phyloP scores from a whole-genome alignment of 2,329 filamentous ascomycete genomes.

The Lecanicillium sp. region DNA sequence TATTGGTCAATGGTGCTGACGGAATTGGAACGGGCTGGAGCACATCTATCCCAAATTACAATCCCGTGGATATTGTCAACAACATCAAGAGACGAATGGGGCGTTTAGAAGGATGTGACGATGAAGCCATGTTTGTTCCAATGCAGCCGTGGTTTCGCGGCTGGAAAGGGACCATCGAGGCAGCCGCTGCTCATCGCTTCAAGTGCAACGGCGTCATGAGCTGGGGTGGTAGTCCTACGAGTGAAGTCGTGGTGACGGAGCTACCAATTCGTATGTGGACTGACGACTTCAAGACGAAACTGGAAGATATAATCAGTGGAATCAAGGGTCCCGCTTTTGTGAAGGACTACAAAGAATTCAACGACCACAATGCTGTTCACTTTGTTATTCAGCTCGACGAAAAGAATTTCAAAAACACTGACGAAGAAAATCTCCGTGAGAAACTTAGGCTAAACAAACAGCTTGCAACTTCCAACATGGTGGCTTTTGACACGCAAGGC shows the following conservation, averaged over 20 bases:
- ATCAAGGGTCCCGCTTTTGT: constrained; percentile 86
- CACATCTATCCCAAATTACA: constrained; percentile 91
- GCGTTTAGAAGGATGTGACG: constrained; percentile 44
- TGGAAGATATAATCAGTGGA: constrained; percentile 91
- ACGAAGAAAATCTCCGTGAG: constrained; percentile 74
- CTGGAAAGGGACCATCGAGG: constrained; percentile 74
- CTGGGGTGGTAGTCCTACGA: constrained; percentile 58
- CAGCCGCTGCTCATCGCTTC: constrained; percentile 64
- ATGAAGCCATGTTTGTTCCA: constrained; percentile 59
- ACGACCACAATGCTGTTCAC: constrained; percentile 88
- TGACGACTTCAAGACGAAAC: constrained; percentile 90
- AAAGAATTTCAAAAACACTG: constrained; percentile 66
- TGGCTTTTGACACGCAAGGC: constrained; percentile 83
- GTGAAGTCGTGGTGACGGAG: constrained; percentile 84
- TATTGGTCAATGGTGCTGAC: constrained; percentile 91
- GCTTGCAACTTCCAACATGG: constrained; percentile 81
- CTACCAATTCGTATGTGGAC: constrained; percentile 93
- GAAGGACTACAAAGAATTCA: constrained; percentile 99
- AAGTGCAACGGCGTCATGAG: constrained; percentile 80
- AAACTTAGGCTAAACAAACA: constrained; percentile 88
- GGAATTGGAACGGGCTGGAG: constrained; percentile 99
- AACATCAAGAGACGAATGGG: constrained; percentile 86
- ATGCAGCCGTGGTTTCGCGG: constrained; percentile 97
- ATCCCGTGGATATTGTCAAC: constrained; percentile 78
- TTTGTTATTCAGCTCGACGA: constrained; percentile 88